Percentiles rank a stretch among this genome's conserved stretches.
These are phyloP conservation scores for Solanum hybrid DNA, from an alignment of 305 asterid species.

Conservation along the genomic window DNA sequence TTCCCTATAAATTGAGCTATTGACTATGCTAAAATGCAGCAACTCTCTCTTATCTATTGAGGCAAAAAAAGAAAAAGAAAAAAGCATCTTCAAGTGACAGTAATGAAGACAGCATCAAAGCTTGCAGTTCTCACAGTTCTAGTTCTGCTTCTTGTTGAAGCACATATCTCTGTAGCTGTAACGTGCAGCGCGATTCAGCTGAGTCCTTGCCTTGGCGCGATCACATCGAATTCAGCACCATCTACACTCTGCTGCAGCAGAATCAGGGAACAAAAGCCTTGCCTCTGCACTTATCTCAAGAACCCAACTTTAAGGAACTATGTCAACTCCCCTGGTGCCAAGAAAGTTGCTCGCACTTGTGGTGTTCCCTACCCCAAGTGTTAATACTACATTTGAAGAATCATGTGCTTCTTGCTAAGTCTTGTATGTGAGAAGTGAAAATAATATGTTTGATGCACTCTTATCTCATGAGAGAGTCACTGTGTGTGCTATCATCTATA, in stretches of 20 bases:
- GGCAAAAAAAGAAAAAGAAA: not conserved
- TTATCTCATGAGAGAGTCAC: not conserved
- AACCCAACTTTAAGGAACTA: conserved; percentile 9
- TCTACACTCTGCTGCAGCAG: conserved; percentile 19
- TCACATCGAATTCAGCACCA: conserved; percentile 9
- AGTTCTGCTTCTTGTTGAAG: conserved; percentile 15
- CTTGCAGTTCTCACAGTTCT: conserved; percentile 9
- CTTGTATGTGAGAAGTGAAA: not conserved
- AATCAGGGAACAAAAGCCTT: conserved; percentile 21
- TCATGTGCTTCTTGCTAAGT: not conserved
- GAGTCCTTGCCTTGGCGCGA: conserved; percentile 12
- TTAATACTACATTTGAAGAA: conserved; percentile 1
- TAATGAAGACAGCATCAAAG: conserved; percentile 19
- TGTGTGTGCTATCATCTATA: not conserved
- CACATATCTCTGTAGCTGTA: conserved; percentile 17
- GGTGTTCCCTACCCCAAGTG: conserved; percentile 21
- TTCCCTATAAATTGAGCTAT: conserved; percentile 4
- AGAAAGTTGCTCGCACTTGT: conserved; percentile 17
- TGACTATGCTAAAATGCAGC: not conserved
- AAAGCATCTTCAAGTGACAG: not conserved
- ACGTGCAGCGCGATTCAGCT: conserved; percentile 17
- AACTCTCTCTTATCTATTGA: not conserved
- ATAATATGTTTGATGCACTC: not conserved
- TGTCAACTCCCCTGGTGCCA: conserved; percentile 11
- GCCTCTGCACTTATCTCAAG: conserved; percentile 21